phyloP scores from a whole-genome alignment of 2,329 filamentous ascomycete genomes.

The Lachnellula suecica region DNA sequence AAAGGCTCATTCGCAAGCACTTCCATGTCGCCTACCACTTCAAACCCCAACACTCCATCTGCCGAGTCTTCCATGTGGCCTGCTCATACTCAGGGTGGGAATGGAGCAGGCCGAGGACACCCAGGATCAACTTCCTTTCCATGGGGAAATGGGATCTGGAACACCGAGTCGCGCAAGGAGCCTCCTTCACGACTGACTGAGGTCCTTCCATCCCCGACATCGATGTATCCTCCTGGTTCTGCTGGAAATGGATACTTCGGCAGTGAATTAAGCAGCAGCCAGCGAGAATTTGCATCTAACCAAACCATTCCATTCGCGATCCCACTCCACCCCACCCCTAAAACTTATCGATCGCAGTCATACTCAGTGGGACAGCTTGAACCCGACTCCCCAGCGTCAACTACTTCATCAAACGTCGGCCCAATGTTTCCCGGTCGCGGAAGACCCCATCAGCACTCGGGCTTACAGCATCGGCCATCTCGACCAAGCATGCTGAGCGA shows the following conservation, averaged over 20 bases:
- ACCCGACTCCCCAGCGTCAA: constrained; percentile 48
- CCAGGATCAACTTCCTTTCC: constrained; percentile 51
- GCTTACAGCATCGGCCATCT: constrained; percentile 78
- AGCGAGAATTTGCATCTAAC: constrained; percentile 53
- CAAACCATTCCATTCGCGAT: constrained; percentile 82
- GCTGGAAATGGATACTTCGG: constrained; percentile 44
- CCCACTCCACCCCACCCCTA: constrained; percentile 84
- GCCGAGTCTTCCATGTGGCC: constrained; percentile 62
- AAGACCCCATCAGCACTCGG: constrained; percentile 56
- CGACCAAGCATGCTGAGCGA: constrained; percentile 75
- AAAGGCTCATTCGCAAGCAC: constrained; percentile 76
- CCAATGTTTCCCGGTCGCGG: constrained; percentile 27
- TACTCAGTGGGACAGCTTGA: constrained; percentile 94
- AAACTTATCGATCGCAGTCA: constrained; percentile 92
- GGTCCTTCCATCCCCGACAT: constrained; percentile 73
- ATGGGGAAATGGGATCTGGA: constrained; percentile 85
- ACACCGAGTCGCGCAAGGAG: constrained; percentile 71
- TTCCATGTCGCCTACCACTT: constrained; percentile 76
- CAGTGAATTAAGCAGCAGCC: constrained; percentile 43
- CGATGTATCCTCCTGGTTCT: constrained; percentile 46
- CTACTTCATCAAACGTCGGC: constrained; percentile 21
- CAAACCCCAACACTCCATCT: constrained; percentile 78
- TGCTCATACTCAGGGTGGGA: constrained; percentile 44
- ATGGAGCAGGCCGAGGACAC: constrained; percentile 45
- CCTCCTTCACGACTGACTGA: constrained; percentile 72